A percentile compares a stretch with the other conserved stretches of the same genome.
phyloP scores from a whole-genome alignment of 2,329 filamentous ascomycete genomes.

The Verticillium albo-atrum region DNA sequence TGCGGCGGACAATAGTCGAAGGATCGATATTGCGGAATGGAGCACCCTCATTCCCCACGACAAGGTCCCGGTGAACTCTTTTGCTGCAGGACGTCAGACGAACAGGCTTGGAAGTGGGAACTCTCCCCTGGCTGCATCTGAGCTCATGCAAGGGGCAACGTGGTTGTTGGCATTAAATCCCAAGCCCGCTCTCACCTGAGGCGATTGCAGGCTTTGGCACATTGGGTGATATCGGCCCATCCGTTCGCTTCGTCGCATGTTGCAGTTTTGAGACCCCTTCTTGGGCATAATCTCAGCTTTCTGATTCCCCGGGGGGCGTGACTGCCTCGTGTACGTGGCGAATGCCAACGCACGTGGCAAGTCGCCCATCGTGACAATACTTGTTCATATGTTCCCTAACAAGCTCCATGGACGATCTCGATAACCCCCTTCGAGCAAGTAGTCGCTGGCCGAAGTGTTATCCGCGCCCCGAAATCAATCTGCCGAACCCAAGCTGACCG shows the following conservation, averaged over 20 bases:
- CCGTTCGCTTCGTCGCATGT: neutral
- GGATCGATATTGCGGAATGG: neutral
- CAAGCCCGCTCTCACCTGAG: neutral
- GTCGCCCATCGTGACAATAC: neutral
- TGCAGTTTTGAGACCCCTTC: neutral
- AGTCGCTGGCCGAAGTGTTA: neutral
- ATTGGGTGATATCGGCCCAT: neutral
- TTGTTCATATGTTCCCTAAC: neutral
- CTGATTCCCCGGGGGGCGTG: neutral
- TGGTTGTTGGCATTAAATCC: neutral
- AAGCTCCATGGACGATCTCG: neutral
- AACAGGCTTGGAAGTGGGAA: neutral
- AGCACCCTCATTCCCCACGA: neutral
- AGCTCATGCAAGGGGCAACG: neutral
- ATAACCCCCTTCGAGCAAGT: neutral
- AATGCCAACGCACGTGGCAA: neutral
- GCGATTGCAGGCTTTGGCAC: neutral
- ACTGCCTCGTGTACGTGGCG: neutral
- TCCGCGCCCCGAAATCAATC: neutral
- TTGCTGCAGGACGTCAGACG: neutral
- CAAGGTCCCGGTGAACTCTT: neutral
- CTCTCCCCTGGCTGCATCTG: neutral
- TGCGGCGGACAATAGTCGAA: neutral
- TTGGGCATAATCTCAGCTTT: neutral
- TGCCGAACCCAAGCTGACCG: neutral